These are phyloP conservation scores for Kandelia obovata DNA, from an alignment of 345 rosid species.

Conservation along the genomic window DNA sequence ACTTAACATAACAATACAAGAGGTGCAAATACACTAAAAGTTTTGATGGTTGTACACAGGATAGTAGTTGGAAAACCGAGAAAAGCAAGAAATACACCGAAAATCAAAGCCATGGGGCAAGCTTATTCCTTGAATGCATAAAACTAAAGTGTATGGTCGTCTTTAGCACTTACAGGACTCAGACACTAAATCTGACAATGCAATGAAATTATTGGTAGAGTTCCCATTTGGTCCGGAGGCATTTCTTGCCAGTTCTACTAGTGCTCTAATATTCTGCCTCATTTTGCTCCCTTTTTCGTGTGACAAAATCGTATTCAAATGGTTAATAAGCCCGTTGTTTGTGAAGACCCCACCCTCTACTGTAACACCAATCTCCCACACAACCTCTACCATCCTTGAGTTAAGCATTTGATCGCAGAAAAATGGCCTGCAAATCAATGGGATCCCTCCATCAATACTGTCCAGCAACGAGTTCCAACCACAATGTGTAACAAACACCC, in stretches of 20 bases:
- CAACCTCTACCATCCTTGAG: conserved; percentile 29
- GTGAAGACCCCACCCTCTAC: conserved; percentile 22
- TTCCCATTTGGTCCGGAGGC: conserved; percentile 22
- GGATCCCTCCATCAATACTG: conserved; percentile 31
- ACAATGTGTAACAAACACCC: conserved; percentile 35
- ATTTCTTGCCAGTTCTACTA: conserved; percentile 10
- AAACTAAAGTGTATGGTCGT: too few species aligned
- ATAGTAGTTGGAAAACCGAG: too few species aligned
- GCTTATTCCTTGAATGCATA: too few species aligned
- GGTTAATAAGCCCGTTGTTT: conserved; percentile 11
- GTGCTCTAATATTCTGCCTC: conserved; percentile 17
- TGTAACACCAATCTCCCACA: conserved; percentile 27
- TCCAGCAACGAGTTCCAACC: conserved; percentile 43
- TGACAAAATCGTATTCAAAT: conserved; percentile 12
- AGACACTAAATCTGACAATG: conserved; percentile 4
- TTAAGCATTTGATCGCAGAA: conserved; percentile 41
- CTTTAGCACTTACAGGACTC: not conserved
- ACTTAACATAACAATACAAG: too few species aligned
- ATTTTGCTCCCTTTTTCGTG: conserved; percentile 22
- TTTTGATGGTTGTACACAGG: too few species aligned
- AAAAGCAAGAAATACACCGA: too few species aligned
- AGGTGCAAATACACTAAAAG: too few species aligned
- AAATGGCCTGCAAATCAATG: conserved; percentile 40
- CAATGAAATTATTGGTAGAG: conserved; percentile 19
- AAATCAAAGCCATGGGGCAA: too few species aligned